Percentiles rank a stretch among this genome's conserved stretches.
Evolutionary conservation across 2,329 filamentous ascomycete genomes (phyloP).

Genomic region (Fusarium algeriense): DNA sequence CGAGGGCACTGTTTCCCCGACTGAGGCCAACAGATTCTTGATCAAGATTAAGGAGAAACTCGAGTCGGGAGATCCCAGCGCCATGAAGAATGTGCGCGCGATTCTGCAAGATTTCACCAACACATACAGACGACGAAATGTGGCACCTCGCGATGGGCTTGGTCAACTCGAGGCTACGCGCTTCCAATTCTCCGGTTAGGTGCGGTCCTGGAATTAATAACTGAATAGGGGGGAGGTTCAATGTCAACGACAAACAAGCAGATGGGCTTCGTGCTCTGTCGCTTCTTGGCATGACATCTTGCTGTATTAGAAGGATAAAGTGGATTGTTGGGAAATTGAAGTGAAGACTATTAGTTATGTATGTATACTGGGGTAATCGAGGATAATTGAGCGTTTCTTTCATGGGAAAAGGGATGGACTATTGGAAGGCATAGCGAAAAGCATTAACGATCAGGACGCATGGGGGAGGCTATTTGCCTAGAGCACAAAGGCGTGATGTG

Average conservation of each 20-base stretch:
- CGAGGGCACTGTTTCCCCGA: conserved; percentile 80
- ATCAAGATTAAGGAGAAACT: conserved; percentile 84
- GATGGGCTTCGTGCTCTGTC: conserved; percentile 1
- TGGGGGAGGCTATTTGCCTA: conserved; percentile 12
- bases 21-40: conserved; percentile 85
- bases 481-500: conserved; percentile 10
- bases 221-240: not conserved
- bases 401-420: conserved; percentile 27
- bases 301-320: conserved; percentile 11
- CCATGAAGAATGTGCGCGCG: conserved; percentile 80
- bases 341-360: conserved; percentile 20
- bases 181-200: conserved; percentile 78
- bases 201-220: not conserved
- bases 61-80: conserved; percentile 69
- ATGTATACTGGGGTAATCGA: conserved; percentile 41
- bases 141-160: conserved; percentile 92
- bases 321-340: conserved; percentile 27
- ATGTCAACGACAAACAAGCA: not conserved
- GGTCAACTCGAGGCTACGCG: conserved; percentile 87
- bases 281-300: conserved; percentile 14
- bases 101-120: conserved; percentile 97
- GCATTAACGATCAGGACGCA: conserved; percentile 17
- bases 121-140: conserved; percentile 90
- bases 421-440: conserved; percentile 32
- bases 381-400: conserved; percentile 42